A percentile compares a stretch with the other conserved stretches of the same genome.
Evolutionary conservation across 495 filamentous ascomycete genomes (phyloP).

Genomic region (Thermothielavioides terrestris): DNA sequence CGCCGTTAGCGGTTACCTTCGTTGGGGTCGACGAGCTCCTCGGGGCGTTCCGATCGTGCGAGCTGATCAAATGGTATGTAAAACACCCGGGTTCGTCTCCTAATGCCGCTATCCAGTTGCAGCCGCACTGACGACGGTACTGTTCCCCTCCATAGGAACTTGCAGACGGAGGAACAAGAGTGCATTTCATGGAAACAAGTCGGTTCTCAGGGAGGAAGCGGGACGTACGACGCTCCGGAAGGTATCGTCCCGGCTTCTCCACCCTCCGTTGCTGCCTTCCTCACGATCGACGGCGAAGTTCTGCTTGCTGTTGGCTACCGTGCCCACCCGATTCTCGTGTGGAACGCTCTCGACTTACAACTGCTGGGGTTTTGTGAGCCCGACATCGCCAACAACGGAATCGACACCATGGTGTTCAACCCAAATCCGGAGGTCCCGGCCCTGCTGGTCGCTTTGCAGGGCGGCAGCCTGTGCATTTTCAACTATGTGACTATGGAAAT

Average conservation of each 20-base stretch:
- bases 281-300: constrained; percentile 1
- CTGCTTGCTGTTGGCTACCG: constrained; percentile 24
- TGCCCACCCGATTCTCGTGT: constrained; percentile 12
- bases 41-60: constrained; percentile 11
- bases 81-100: not conserved
- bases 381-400: constrained; percentile 5
- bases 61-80: constrained; percentile 14
- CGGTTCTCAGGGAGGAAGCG: not conserved
- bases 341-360: constrained; percentile 13
- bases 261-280: constrained; percentile 11
- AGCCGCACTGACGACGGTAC: too few relatives aligned
- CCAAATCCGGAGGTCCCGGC: constrained; percentile 17
- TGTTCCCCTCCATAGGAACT: constrained; percentile 1
- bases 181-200: constrained; percentile 7
- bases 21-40: constrained; percentile 11
- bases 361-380: constrained; percentile 1
- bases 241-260: constrained; percentile 2
- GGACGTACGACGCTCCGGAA: not conserved
- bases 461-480: constrained; percentile 18
- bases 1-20: constrained; percentile 3
- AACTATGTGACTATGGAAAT: constrained; percentile 14
- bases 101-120: too few relatives aligned
- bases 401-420: constrained; percentile 20
- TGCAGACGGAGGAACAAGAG: constrained; percentile 3
- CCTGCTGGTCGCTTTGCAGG: constrained; percentile 14